Base-by-base conservation (phyloP, 192 early-diverging fungal species). In the Podila horticola region DNA sequence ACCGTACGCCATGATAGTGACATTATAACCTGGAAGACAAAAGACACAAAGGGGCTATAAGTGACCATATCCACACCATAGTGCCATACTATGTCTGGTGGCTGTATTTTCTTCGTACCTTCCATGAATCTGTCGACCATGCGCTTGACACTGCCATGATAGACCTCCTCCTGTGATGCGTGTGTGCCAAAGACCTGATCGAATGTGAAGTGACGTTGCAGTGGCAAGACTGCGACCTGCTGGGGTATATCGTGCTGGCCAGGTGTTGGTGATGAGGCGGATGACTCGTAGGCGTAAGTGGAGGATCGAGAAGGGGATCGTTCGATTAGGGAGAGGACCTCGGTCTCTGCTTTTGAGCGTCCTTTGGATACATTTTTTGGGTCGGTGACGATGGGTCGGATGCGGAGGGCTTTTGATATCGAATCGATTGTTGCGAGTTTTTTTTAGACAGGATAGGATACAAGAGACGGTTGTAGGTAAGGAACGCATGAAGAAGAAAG, bases 1-100 rank as follows among this genome's bases (percentile, higher is more conserved):
- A 13, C 95, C 94, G 87, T 94, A 94, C 49, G 97, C 97, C 61
- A 99, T 87, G 48, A 99, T 92, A 1, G 97, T 98, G 29, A 93
- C 94, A 84, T 98, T 99, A 75, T 95, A 97, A 22, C 97, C 97
- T 86, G 34, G 5, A 24, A 55, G 41, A 55, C 52, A 55, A 4
- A 24, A 1, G 0, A 1, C 52, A 55, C 17, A 26, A 55, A 55
- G 24, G 19, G 8, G 19, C 8, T 8, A 19, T 55, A 19, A 26
- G 8, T 55, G 41, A 45, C 15, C 41, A 38, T 9, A 9, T 5
- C 5, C 31, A 31, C 31, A 5, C 31, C 31, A 31, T n/a, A n/a
- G n/a, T 33, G 13, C 28, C 19, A 3, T n/a, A 62, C 26, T 24
- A 34, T n/a, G 38, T 22, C 4, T 19, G 15, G n/a, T 22, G 24